A percentile compares a stretch with the other conserved stretches of the same genome.
Evolutionary conservation across 2,329 filamentous ascomycete species (phyloP).

Genomic region (Phoma sp.): DNA sequence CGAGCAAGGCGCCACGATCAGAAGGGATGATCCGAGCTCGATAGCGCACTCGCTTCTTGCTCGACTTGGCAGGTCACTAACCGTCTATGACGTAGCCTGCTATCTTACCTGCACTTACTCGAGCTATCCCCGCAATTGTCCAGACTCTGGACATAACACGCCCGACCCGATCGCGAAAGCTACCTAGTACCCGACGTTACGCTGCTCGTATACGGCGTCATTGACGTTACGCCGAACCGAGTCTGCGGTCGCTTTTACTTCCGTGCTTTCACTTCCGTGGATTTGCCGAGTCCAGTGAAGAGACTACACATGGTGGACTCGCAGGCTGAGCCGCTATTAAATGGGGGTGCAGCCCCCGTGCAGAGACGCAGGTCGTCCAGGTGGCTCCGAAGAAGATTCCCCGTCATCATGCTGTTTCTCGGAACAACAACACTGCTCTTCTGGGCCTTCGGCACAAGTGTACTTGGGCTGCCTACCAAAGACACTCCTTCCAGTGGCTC

Average conservation of each 20-base stretch:
- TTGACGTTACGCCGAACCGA: slow-evolving; percentile 6
- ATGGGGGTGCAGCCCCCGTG: slow-evolving; percentile 8
- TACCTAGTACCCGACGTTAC: background rate
- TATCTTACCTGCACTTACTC: background rate
- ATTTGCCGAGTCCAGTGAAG: slow-evolving; percentile 5
- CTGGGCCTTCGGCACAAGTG: slow-evolving; percentile 27
- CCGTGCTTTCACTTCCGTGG: slow-evolving; percentile 2
- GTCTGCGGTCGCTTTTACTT: background rate
- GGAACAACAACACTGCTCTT: slow-evolving; percentile 27
- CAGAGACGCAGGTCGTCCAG: slow-evolving; percentile 13
- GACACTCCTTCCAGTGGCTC: slow-evolving; percentile 19
- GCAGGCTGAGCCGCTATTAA: slow-evolving; percentile 18
- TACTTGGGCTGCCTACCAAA: slow-evolving; percentile 1
- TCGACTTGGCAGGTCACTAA: slow-evolving; percentile 9
- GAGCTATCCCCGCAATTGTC: slow-evolving; percentile 15
- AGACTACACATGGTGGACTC: slow-evolving; percentile 11
- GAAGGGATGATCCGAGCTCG: background rate
- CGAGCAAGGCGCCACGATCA: slow-evolving; percentile 5
- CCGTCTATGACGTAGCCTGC: slow-evolving; percentile 2
- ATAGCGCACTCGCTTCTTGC: background rate
- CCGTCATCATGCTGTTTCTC: slow-evolving; percentile 29
- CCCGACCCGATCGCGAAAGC: slow-evolving; percentile 1
- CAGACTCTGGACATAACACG: slow-evolving; percentile 16
- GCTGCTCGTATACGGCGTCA: slow-evolving; percentile 10
- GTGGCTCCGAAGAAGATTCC: slow-evolving; percentile 25